A percentile compares a stretch with the other conserved stretches of the same genome.
Conservation (phyloP, 106 monocot species). For the Platanthera guangdongensis region DNA sequence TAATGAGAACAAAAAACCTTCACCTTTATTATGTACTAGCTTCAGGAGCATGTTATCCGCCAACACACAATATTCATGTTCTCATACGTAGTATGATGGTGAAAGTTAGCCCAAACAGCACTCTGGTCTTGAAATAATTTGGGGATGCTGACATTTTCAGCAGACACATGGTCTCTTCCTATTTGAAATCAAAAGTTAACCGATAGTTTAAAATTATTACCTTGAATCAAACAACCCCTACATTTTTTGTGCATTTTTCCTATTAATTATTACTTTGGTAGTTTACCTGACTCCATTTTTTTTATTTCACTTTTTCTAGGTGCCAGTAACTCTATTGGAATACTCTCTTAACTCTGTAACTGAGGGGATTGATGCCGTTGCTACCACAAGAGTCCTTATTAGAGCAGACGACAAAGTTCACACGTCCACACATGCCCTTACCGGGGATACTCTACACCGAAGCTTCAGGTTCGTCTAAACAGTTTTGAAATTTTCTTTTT, state of each 20-base stretch:
- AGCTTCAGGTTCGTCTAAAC: constrained; percentile 61
- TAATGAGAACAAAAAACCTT: no score
- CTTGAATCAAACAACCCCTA: background rate
- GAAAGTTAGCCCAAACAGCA: no score
- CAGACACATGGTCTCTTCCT: background rate
- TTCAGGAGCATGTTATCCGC: no score
- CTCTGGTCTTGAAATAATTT: no score
- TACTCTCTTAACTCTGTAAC: constrained; percentile 72
- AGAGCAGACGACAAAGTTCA: constrained; percentile 23
- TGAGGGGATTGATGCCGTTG: constrained; percentile 89
- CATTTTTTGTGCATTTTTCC: background rate
- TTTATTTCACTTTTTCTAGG: constrained; percentile 23
- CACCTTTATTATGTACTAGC: no score
- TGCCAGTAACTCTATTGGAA: constrained; percentile 60
- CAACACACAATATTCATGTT: no score
- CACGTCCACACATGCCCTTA: constrained; percentile 38
- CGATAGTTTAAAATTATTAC: background rate
- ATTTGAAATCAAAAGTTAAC: background rate
- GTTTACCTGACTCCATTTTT: background rate
- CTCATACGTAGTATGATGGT: no score
- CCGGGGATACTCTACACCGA: constrained; percentile 35
- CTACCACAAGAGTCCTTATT: constrained; percentile 83
- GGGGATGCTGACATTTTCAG: background rate
- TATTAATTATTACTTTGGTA: background rate
- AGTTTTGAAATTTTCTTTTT: no score